Percentiles rank a stretch among this genome's conserved stretches.
Evolutionary conservation across 1,284 basidiomycete genomes (phyloP).

Genomic region (Tilletia walkeri): DNA sequence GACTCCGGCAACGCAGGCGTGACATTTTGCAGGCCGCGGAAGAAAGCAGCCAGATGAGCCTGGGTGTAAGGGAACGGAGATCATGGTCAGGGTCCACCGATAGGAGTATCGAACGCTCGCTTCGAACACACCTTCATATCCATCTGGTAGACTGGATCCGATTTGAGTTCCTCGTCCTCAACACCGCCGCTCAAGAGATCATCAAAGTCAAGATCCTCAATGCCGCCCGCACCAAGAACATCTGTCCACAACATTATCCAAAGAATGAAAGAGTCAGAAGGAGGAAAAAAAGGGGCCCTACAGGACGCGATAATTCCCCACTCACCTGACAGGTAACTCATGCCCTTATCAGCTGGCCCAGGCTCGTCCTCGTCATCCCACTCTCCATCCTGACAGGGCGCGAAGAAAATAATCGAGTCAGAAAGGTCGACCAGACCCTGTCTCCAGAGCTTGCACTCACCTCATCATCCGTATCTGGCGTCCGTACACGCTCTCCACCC

Average conservation of each 20-base stretch:
- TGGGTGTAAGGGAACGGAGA: not conserved
- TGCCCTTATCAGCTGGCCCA: slow-evolving; percentile 59
- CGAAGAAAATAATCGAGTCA: not conserved
- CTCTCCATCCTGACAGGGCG: slow-evolving; percentile 29
- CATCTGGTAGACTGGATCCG: slow-evolving; percentile 81
- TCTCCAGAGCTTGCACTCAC: slow-evolving; percentile 14
- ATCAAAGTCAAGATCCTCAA: slow-evolving; percentile 60
- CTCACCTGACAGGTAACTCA: slow-evolving; percentile 59
- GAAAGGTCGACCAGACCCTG: no score
- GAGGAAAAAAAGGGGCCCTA: slow-evolving; percentile 19
- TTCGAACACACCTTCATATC: slow-evolving; percentile 68
- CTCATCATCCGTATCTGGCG: slow-evolving; percentile 41
- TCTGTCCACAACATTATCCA: slow-evolving; percentile 28
- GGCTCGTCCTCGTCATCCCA: slow-evolving; percentile 55
- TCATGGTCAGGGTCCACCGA: not conserved
- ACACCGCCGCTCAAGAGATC: slow-evolving; percentile 60
- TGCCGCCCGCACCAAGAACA: slow-evolving; percentile 63
- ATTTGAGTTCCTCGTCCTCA: slow-evolving; percentile 76
- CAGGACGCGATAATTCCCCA: not conserved
- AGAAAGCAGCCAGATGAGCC: not conserved
- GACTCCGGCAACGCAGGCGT: slow-evolving; percentile 13
- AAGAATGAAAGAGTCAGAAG: slow-evolving; percentile 56
- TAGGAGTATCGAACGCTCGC: no score
- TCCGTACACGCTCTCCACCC: slow-evolving; percentile 24
- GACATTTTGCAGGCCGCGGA: slow-evolving; percentile 8